Evolutionary conservation across 768 basidiomycete genomes (phyloP).

Genomic region (Termitomyces sp.): DNA sequence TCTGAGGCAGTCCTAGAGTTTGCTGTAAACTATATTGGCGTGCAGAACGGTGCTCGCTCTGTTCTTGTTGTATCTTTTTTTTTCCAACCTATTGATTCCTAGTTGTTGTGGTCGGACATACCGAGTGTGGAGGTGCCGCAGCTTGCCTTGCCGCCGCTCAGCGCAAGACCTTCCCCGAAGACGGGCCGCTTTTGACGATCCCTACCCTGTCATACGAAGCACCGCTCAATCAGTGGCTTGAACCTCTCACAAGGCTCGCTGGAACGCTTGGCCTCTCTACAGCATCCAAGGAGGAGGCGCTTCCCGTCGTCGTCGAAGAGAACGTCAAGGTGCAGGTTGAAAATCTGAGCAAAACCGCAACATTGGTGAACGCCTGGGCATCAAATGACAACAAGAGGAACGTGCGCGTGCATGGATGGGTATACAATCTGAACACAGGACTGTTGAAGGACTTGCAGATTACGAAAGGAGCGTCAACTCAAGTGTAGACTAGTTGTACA

Average conservation of each 20-base stretch:
- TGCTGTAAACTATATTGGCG: constrained; percentile 67
- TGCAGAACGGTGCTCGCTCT: constrained; percentile 69
- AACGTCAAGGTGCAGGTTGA: constrained; percentile 59
- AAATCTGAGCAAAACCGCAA: constrained; percentile 45
- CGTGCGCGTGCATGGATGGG: constrained; percentile 69
- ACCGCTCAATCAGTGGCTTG: constrained; percentile 62
- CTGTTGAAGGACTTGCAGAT: constrained; percentile 56
- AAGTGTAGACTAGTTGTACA: background rate
- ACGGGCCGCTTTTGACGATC: constrained; percentile 32
- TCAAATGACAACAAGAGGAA: constrained; percentile 41
- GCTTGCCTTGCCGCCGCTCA: constrained; percentile 51
- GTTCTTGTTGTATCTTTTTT: constrained; percentile 20
- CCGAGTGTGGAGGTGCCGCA: constrained; percentile 74
- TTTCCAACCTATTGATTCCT: constrained; percentile 30
- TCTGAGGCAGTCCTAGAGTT: constrained; percentile 71
- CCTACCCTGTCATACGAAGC: constrained; percentile 35
- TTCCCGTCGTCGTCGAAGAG: constrained; percentile 52
- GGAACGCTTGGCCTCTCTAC: constrained; percentile 42
- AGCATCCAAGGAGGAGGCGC: constrained; percentile 33
- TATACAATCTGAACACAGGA: constrained; percentile 64
- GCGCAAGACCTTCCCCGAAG: constrained; percentile 28
- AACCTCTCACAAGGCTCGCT: constrained; percentile 58
- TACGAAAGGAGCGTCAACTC: constrained; percentile 33
- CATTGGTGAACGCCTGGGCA: constrained; percentile 49
- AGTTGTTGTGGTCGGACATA: constrained; percentile 86